A percentile compares a stretch with the other conserved stretches of the same genome.
Evolutionary conservation across 169 alveolate genomes (phyloP).

Genomic region (Eimeria falciformis): DNA sequence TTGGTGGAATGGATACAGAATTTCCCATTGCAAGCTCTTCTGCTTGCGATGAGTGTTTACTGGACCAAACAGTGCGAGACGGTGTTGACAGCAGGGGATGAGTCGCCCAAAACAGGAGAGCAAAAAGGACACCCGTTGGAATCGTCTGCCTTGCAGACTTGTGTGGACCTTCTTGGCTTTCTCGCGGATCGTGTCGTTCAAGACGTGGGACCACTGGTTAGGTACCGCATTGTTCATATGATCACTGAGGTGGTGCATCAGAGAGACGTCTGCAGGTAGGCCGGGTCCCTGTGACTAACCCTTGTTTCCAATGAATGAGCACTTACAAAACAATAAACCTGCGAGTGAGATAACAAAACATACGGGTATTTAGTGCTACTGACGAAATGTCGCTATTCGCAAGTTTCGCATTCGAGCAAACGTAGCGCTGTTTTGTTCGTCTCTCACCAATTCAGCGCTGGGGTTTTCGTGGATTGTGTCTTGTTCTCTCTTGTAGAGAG

Average conservation of each 20-base stretch:
- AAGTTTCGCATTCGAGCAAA: too few species aligned
- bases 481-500: too few species aligned
- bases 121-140: conserved; percentile 51
- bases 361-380: too few species aligned
- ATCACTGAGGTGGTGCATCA: conserved; percentile 97
- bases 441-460: too few species aligned
- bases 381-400: too few species aligned
- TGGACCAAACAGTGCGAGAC: conserved; percentile 92
- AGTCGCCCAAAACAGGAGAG: not conserved
- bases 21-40: conserved; percentile 91
- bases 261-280: conserved; percentile 94
- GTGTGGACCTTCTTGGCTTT: conserved; percentile 84
- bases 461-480: too few species aligned
- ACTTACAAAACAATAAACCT: too few species aligned
- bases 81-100: conserved; percentile 70
- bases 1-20: conserved; percentile 84
- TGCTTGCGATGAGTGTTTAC: conserved; percentile 88
- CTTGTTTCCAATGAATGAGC: too few species aligned
- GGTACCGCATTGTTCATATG: conserved; percentile 94
- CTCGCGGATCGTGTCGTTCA: conserved; percentile 94
- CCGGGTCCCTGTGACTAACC: too few species aligned
- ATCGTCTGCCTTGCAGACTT: conserved; percentile 76
- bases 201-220: conserved; percentile 90
- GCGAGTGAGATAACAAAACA: too few species aligned
- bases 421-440: too few species aligned